Percentiles rank a stretch among this genome's conserved stretches.
phyloP scores from a whole-genome alignment of 192 early-diverging fungal species.

The Backusella luteola region DNA sequence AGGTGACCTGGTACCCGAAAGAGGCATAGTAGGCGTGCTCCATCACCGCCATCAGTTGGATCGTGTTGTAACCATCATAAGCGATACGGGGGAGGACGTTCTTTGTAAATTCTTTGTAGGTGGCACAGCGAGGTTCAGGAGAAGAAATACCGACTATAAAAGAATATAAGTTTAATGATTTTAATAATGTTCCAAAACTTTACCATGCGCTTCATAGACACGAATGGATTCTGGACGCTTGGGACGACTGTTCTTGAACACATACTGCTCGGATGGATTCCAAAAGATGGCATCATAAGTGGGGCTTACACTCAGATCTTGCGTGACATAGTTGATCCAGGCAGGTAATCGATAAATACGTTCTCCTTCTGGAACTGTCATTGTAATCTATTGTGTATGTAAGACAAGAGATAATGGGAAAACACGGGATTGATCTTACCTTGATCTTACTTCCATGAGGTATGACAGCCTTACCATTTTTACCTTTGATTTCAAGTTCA shows the following conservation, averaged over 20 bases:
- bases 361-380: constrained; percentile 65
- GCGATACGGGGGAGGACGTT: constrained; percentile 85
- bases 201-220: constrained; percentile 95
- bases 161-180: background rate
- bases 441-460: constrained; percentile 88
- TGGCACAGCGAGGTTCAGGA: constrained; percentile 74
- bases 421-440: constrained; percentile 31
- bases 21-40: constrained; percentile 98
- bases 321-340: constrained; percentile 81
- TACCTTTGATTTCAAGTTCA: constrained; percentile 70
- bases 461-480: constrained; percentile 65
- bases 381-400: constrained; percentile 53
- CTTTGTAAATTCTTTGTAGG: constrained; percentile 85
- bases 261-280: constrained; percentile 81
- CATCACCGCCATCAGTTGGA: constrained; percentile 94
- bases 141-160: constrained; percentile 87
- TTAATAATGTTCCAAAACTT: background rate
- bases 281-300: constrained; percentile 92
- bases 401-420: background rate
- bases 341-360: constrained; percentile 89
- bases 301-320: constrained; percentile 77
- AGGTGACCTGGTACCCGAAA: constrained; percentile 99
- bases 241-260: constrained; percentile 76
- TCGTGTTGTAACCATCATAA: constrained; percentile 79
- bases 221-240: constrained; percentile 63